phyloP scores from a whole-genome alignment of 2,329 filamentous ascomycete species.

The Arthroderma sp. region DNA sequence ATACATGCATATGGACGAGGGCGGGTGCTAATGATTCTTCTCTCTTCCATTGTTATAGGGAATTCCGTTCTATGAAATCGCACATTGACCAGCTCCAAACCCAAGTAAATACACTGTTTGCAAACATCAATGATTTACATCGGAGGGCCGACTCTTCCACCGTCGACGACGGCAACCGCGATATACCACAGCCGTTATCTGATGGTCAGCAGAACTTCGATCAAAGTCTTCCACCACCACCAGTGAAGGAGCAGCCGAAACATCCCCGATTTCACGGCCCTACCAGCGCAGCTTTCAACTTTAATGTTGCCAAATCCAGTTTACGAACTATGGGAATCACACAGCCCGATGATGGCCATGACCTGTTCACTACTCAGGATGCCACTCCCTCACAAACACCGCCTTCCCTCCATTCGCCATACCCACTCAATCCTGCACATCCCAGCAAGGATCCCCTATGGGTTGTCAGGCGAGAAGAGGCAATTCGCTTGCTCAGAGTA shows the following conservation, averaged over 20 bases:
- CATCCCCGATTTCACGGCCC: slow-evolving; percentile 65
- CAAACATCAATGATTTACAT: slow-evolving; percentile 56
- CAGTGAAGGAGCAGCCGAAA: slow-evolving; percentile 38
- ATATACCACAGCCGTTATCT: slow-evolving; percentile 27
- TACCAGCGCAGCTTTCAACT: slow-evolving; percentile 71
- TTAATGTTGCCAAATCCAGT: slow-evolving; percentile 76
- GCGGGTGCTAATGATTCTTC: slow-evolving; percentile 2
- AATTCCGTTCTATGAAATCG: slow-evolving; percentile 68
- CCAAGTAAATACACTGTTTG: slow-evolving; percentile 66
- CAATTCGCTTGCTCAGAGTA: slow-evolving; percentile 60
- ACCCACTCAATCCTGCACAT: slow-evolving; percentile 27
- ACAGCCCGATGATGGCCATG: slow-evolving; percentile 46
- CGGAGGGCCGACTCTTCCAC: slow-evolving; percentile 26
- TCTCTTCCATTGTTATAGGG: slow-evolving; percentile 30
- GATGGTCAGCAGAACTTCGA: slow-evolving; percentile 8
- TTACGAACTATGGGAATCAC: slow-evolving; percentile 82
- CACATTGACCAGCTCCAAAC: slow-evolving; percentile 67
- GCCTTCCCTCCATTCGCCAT: slow-evolving; percentile 22
- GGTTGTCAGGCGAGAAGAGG: slow-evolving; percentile 64
- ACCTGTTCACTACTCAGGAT: slow-evolving; percentile 40
- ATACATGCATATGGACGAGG: too few relatives aligned
- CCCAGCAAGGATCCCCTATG: slow-evolving; percentile 62
- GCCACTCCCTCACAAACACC: slow-evolving; percentile 38
- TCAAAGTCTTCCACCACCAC: slow-evolving; percentile 15
- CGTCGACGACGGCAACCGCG: slow-evolving; percentile 22